These are phyloP conservation scores for Arthroderma sp. DNA, from an alignment of 2,329 filamentous ascomycete species.

Conservation along the genomic window DNA sequence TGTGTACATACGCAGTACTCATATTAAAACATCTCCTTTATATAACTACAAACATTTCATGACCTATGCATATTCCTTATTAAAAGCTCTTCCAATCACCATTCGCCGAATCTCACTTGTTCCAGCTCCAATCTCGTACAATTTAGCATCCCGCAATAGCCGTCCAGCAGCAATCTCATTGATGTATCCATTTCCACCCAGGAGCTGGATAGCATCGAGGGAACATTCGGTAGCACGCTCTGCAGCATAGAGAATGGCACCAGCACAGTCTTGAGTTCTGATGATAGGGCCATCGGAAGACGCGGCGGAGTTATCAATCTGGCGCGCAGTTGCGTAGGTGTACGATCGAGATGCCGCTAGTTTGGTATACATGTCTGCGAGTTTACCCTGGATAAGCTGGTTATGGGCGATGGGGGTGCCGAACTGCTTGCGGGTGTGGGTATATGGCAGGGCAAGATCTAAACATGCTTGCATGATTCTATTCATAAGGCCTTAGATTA, in stretches of 20 bases:
- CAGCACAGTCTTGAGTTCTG: slow-evolving; percentile 82
- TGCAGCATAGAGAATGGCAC: slow-evolving; percentile 83
- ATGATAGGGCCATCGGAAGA: slow-evolving; percentile 32
- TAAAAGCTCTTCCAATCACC: slow-evolving; percentile 86
- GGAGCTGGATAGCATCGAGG: slow-evolving; percentile 50
- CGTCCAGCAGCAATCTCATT: slow-evolving; percentile 89
- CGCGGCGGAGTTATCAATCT: slow-evolving; percentile 59
- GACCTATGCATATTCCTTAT: slow-evolving; percentile 51
- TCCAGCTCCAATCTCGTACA: slow-evolving; percentile 95
- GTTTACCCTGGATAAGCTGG: slow-evolving; percentile 81
- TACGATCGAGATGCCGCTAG: slow-evolving; percentile 72
- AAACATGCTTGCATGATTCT: slow-evolving; percentile 81
- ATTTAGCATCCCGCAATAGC: slow-evolving; percentile 60
- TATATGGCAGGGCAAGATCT: slow-evolving; percentile 76
- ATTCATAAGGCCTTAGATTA: background rate
- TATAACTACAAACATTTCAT: background rate
- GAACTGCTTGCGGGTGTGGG: slow-evolving; percentile 82
- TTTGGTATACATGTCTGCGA: slow-evolving; percentile 97
- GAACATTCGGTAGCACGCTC: slow-evolving; percentile 75
- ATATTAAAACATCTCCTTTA: slow-evolving; percentile 1
- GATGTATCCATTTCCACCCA: slow-evolving; percentile 91
- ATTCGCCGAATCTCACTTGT: slow-evolving; percentile 89
- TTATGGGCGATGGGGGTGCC: slow-evolving; percentile 75
- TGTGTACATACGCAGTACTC: background rate
- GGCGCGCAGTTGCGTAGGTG: slow-evolving; percentile 68